Evolutionary conservation across 441 rosid species (phyloP), one percentile per base, ranked within the genome.

Genomic region (Melastoma candidum): DNA sequence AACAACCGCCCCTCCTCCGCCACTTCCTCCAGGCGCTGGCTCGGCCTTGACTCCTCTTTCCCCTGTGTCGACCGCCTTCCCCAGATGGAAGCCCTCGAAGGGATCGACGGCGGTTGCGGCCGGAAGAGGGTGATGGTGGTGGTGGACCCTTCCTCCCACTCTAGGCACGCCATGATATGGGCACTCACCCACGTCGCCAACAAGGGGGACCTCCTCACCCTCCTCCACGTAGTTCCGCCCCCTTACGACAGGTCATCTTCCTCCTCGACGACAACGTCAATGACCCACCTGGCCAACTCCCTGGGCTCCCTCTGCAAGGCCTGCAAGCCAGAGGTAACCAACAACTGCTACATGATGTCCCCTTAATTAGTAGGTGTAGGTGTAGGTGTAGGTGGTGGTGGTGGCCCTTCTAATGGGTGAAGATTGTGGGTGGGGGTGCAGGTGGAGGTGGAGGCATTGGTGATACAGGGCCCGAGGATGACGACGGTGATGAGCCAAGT

Each of bases 101-200:
- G 41, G 41, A 32, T 32, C 41, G 41, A 32, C 5, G 7, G 41
- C 1, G 41, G 36, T 3, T 3, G 41, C 5, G 41, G 41, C 5
- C 41, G 74, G 75, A 92, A 92, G 70, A 69, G 95, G 47, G 97
- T 88, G 61, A 84, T 85, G 98, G 98, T 92, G 13, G 74, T 88
- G 39, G 95, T 88, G 27, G 95, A 92, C 59, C 66, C 83, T 9
- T 73, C 71, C 14, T 76, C 92, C 0, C 74, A 76, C 47, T 80
- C 95, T 0, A 85, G 78, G 67, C 94, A 92, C 73, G 97, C 96
- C 14, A 83, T 88, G 98, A 85, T 92, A 73, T 92, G 95, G 95
- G 97, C 98, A 32, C 75, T 90, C 1, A 87, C 94, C 12, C 97
- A 92, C 74, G 75, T 81, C 1, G 77, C 84, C 47, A 79, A 79